phyloP scores from a whole-genome alignment of 441 rosid species.

The Pelargonium myrrhifolium region DNA sequence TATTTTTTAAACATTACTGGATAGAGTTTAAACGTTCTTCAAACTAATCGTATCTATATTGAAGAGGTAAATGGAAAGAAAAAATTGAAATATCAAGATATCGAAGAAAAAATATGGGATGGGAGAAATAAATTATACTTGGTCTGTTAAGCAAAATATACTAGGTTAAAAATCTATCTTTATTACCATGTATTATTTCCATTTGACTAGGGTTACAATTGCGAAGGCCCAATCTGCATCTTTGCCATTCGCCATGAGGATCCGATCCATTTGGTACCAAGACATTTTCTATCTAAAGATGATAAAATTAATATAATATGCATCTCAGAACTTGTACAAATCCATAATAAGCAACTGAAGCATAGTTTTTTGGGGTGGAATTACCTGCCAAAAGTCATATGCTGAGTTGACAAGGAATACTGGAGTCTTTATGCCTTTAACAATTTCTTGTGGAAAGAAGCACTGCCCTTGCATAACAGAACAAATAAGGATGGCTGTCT shows the following conservation, averaged over 20 bases:
- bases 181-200: slow-evolving; percentile 57
- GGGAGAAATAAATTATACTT: neutral
- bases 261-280: slow-evolving; percentile 61
- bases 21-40: neutral
- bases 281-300: slow-evolving; percentile 58
- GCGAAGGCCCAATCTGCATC: slow-evolving; percentile 53
- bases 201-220: slow-evolving; percentile 55
- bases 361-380: slow-evolving; percentile 8
- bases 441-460: slow-evolving; percentile 62
- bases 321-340: neutral
- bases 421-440: slow-evolving; percentile 50
- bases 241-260: slow-evolving; percentile 49
- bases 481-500: slow-evolving; percentile 5
- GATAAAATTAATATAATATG: slow-evolving; percentile 15
- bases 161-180: neutral
- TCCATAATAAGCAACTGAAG: neutral
- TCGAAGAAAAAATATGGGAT: neutral
- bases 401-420: slow-evolving; percentile 73
- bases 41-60: neutral
- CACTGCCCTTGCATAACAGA: slow-evolving; percentile 45
- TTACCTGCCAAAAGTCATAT: slow-evolving; percentile 95
- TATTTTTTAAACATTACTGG: neutral
- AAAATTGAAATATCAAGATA: neutral
- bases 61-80: neutral
- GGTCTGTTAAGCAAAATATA: slow-evolving; percentile 14